A percentile compares a stretch with the other conserved stretches of the same genome.
phyloP scores from a whole-genome alignment of 345 rosid species.

The Sapria himalayana region DNA sequence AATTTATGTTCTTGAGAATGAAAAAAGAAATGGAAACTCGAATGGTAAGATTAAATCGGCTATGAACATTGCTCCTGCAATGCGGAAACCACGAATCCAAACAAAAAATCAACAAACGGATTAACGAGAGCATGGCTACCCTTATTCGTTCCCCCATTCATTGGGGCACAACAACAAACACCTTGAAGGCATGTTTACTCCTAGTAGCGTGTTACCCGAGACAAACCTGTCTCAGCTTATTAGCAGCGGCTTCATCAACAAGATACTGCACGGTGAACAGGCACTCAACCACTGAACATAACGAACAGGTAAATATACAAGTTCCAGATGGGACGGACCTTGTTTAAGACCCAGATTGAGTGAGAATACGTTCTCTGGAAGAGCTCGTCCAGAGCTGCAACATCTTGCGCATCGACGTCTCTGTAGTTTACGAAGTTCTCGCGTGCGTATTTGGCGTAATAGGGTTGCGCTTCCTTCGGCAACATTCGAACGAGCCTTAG shows the following conservation, averaged over 20 bases:
- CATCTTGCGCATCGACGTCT: constrained; percentile 39
- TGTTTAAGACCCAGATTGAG: constrained; percentile 82
- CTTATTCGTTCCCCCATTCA: no score
- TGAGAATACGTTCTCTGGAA: constrained; percentile 66
- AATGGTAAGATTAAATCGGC: no score
- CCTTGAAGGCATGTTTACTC: constrained; percentile 8
- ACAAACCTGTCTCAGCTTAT: constrained; percentile 35
- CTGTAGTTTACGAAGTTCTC: constrained; percentile 81
- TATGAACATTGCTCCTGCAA: no score
- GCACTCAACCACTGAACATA: constrained; percentile 6
- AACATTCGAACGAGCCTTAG: constrained; percentile 58
- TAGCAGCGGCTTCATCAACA: constrained; percentile 53
- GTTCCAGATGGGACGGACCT: constrained; percentile 19
- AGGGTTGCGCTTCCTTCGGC: constrained; percentile 57
- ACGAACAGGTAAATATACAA: constrained; percentile 1
- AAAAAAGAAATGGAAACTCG: no score
- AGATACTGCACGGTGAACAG: no score
- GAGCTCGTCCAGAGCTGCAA: constrained; percentile 51
- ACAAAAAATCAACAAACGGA: no score
- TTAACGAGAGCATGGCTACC: no score
- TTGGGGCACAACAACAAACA: constrained; percentile 28
- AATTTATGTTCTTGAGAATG: no score
- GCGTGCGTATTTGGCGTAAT: constrained; percentile 77
- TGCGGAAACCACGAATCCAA: no score
- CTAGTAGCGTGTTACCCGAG: constrained; percentile 8